phyloP scores from a whole-genome alignment of 805 yeast species.

The Dipodascus albidus region DNA sequence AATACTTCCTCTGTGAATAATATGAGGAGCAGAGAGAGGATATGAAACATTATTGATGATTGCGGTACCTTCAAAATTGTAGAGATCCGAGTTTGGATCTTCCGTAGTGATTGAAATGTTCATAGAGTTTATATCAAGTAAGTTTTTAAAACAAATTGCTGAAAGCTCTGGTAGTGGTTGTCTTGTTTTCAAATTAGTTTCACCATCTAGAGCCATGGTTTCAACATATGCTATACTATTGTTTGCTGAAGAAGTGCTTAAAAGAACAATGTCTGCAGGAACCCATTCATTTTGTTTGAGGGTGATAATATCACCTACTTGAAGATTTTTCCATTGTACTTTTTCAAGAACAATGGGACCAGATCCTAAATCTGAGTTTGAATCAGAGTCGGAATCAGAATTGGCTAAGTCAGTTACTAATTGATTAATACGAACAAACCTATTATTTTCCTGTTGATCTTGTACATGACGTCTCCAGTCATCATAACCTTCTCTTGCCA shows the following conservation, averaged over 20 bases:
- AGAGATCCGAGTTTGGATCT: conserved; percentile 85
- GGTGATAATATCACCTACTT: conserved; percentile 78
- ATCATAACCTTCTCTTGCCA: conserved; percentile 87
- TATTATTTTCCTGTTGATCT: conserved; percentile 75
- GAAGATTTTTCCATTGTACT: conserved; percentile 59
- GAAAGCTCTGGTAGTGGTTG: conserved; percentile 55
- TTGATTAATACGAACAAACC: conserved; percentile 29
- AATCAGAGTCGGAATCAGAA: too few species aligned
- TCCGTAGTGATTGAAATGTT: conserved; percentile 57
- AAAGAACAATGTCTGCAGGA: conserved; percentile 78
- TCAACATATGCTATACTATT: conserved; percentile 70
- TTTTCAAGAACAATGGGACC: conserved; percentile 21
- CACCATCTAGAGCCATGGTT: conserved; percentile 97
- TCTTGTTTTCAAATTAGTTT: conserved; percentile 77
- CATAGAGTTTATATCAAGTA: conserved; percentile 39
- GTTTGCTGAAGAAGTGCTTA: conserved; percentile 48
- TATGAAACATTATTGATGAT: conserved; percentile 29
- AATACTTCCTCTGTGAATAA: conserved; percentile 84
- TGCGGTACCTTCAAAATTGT: conserved; percentile 72
- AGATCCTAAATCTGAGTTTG: too few species aligned
- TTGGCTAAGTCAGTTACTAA: background rate
- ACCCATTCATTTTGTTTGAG: conserved; percentile 78
- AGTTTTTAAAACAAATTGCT: conserved; percentile 37
- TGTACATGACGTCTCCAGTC: conserved; percentile 79
- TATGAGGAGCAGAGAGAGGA: conserved; percentile 69